A percentile compares a stretch with the other conserved stretches of the same genome.
Conservation (phyloP, 2,329 filamentous ascomycete species). For the Calonectria henricotiae region DNA sequence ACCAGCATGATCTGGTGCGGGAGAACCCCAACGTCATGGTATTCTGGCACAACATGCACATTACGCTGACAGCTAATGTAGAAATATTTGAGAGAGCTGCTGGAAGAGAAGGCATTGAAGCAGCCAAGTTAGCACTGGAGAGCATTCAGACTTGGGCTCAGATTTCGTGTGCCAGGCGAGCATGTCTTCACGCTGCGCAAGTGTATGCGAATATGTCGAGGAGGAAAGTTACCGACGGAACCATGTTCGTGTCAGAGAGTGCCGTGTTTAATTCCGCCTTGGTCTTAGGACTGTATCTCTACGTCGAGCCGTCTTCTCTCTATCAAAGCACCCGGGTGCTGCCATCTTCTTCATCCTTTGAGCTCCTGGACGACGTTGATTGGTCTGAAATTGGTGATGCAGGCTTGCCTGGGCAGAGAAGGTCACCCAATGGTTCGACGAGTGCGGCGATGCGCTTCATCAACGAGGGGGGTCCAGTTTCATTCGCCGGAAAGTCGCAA, state of each 20-base stretch:
- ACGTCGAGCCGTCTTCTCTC: conserved; percentile 4
- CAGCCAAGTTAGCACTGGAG: background rate
- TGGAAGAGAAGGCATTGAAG: background rate
- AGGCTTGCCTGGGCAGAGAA: background rate
- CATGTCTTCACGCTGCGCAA: conserved; percentile 27
- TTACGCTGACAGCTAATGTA: background rate
- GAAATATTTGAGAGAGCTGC: conserved; percentile 10
- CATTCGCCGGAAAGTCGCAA: background rate
- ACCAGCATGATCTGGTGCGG: conserved; percentile 11
- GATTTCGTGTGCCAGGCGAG: conserved; percentile 4
- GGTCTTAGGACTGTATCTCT: conserved; percentile 7
- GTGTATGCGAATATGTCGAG: conserved; percentile 26
- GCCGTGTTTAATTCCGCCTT: conserved; percentile 33
- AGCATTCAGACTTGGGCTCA: conserved; percentile 6
- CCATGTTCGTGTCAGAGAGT: conserved; percentile 34
- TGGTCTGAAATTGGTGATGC: background rate
- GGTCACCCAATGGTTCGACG: background rate
- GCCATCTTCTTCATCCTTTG: background rate
- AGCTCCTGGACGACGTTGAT: conserved; percentile 3
- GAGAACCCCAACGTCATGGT: conserved; percentile 14
- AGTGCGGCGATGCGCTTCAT: conserved; percentile 1
- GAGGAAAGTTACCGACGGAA: conserved; percentile 32
- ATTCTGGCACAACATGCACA: conserved; percentile 19
- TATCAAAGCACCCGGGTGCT: background rate
- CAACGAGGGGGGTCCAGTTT: background rate